These are phyloP conservation scores for Chondrostereum purpureum DNA, from an alignment of 1,284 basidiomycete genomes.

Conservation along the genomic window DNA sequence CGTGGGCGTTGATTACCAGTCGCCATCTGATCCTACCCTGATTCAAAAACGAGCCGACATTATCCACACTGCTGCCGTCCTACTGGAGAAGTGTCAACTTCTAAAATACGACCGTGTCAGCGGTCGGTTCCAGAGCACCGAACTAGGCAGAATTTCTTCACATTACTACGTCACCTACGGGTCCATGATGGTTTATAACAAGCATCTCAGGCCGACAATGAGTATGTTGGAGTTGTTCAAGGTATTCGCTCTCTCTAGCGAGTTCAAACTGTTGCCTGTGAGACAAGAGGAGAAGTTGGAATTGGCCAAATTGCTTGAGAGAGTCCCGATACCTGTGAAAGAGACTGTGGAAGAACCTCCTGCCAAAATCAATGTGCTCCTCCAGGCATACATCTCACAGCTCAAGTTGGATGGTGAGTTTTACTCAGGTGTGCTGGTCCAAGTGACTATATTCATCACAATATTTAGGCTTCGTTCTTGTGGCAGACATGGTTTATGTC, in stretches of 20 bases:
- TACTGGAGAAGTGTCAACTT: constrained; percentile 92
- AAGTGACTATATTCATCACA: too few species aligned
- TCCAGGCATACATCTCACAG: constrained; percentile 94
- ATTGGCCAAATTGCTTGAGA: constrained; percentile 86
- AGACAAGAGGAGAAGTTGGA: constrained; percentile 73
- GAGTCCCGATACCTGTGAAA: constrained; percentile 97
- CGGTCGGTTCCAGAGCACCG: constrained; percentile 87
- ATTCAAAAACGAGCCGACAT: constrained; percentile 96
- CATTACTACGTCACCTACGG: constrained; percentile 96
- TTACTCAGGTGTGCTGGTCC: background rate
- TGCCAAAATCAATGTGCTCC: constrained; percentile 94
- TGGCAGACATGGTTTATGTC: constrained; percentile 98
- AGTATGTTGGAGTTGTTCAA: constrained; percentile 89
- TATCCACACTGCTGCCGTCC: constrained; percentile 86
- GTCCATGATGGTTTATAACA: constrained; percentile 96
- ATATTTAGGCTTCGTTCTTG: constrained; percentile 76
- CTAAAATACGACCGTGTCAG: constrained; percentile 90
- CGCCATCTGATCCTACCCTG: constrained; percentile 69
- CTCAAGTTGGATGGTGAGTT: constrained; percentile 80
- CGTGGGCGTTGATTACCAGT: constrained; percentile 86
- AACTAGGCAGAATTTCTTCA: constrained; percentile 91
- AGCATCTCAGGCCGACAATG: constrained; percentile 87
- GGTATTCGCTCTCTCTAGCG: constrained; percentile 94
- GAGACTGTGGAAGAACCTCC: constrained; percentile 94
- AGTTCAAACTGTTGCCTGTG: constrained; percentile 94